phyloP scores from a whole-genome alignment of 2,329 filamentous ascomycete species.

The Alternaria metachromatica region DNA sequence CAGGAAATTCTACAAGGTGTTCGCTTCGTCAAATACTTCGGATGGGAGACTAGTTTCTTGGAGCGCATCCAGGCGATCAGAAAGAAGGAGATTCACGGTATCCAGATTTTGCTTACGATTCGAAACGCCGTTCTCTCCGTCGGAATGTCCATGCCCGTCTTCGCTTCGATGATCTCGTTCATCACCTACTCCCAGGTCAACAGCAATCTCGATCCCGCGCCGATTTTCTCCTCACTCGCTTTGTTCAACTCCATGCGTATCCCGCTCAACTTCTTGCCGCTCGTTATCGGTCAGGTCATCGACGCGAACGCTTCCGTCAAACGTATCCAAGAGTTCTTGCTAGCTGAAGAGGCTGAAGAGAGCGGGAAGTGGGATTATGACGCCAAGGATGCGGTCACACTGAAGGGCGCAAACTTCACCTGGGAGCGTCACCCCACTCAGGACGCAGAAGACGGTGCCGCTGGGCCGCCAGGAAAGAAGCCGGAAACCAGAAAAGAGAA shows the following conservation, averaged over 20 bases:
- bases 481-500: conserved; percentile 57
- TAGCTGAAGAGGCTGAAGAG: conserved; percentile 84
- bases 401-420: conserved; percentile 79
- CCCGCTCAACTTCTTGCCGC: conserved; percentile 85
- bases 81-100: conserved; percentile 77
- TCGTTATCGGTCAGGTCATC: conserved; percentile 87
- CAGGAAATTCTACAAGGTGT: conserved; percentile 93
- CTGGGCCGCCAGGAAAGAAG: conserved; percentile 39
- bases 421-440: conserved; percentile 76
- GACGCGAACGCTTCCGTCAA: conserved; percentile 86
- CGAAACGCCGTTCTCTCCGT: conserved; percentile 85
- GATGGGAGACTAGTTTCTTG: conserved; percentile 90
- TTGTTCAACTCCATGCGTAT: conserved; percentile 91
- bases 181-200: conserved; percentile 75
- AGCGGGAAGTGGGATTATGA: conserved; percentile 65
- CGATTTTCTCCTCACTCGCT: conserved; percentile 90
- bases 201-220: conserved; percentile 73
- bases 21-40: conserved; percentile 95
- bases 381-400: conserved; percentile 66
- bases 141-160: conserved; percentile 86
- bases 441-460: conserved; percentile 48
- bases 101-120: conserved; percentile 82
- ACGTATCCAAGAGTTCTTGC: conserved; percentile 85
- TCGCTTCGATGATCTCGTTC: conserved; percentile 94
- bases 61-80: conserved; percentile 77